These are phyloP conservation scores for Trichoderma afroharzianum DNA, from an alignment of 2,329 filamentous ascomycete species.

Conservation along the genomic window DNA sequence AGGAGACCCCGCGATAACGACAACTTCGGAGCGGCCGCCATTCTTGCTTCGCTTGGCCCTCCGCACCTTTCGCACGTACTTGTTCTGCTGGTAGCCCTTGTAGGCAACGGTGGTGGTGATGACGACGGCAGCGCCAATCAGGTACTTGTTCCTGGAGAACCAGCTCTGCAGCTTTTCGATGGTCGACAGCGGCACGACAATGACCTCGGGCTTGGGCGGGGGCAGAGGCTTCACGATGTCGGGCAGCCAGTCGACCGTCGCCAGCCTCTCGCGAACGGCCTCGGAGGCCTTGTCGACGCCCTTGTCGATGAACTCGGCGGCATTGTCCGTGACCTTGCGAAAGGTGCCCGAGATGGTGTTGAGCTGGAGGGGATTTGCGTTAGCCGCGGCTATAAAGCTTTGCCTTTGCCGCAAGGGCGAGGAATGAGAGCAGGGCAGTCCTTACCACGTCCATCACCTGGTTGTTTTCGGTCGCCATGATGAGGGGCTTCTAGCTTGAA, in stretches of 20 bases:
- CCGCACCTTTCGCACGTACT: constrained; percentile 63
- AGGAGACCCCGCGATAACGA: constrained; percentile 84
- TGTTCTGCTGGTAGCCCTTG: constrained; percentile 46
- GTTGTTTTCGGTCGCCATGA: constrained; percentile 77
- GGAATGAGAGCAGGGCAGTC: background rate
- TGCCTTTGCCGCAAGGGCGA: background rate
- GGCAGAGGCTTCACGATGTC: constrained; percentile 60
- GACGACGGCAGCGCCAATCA: constrained; percentile 68
- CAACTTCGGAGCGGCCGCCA: constrained; percentile 81
- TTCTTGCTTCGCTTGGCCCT: constrained; percentile 75
- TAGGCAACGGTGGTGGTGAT: constrained; percentile 64
- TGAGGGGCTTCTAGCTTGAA: constrained; percentile 24
- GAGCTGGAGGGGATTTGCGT: constrained; percentile 37
- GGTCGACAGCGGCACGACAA: constrained; percentile 32
- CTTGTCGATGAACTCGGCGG: constrained; percentile 76
- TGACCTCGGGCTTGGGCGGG: constrained; percentile 36
- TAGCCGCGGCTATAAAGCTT: background rate
- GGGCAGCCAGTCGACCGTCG: constrained; percentile 69
- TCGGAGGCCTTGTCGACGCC: constrained; percentile 74
- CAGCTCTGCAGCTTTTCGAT: constrained; percentile 63
- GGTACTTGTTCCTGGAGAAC: constrained; percentile 67
- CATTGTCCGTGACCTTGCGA: constrained; percentile 64
- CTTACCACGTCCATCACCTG: constrained; percentile 74
- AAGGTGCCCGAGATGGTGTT: constrained; percentile 59
- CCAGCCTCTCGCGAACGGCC: constrained; percentile 65